These are phyloP conservation scores for Parachaetomium inaequale DNA, from an alignment of 495 filamentous ascomycete species.

Conservation along the genomic window DNA sequence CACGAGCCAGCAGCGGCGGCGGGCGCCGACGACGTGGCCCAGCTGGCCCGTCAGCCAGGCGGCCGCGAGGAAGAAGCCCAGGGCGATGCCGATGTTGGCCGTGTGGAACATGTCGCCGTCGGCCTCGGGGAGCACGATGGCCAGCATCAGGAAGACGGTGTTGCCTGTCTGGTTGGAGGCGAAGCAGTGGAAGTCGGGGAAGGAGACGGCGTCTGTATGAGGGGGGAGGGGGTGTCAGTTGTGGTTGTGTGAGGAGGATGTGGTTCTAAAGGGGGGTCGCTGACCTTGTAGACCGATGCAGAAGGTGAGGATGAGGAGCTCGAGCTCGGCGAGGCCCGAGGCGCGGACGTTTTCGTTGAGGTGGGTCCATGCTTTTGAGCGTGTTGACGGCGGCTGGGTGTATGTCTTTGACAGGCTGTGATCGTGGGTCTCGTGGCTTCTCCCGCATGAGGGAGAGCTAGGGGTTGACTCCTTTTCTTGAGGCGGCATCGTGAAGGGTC, in stretches of 20 bases:
- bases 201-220: conserved; percentile 54
- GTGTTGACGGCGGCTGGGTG: neutral
- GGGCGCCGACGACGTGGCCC: conserved; percentile 50
- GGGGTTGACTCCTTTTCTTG: neutral
- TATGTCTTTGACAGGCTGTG: neutral
- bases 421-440: neutral
- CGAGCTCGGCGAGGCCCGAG: conserved; percentile 37
- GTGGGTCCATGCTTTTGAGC: conserved; percentile 34
- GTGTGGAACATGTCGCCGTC: conserved; percentile 47
- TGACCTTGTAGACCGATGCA: conserved; percentile 39
- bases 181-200: conserved; percentile 61
- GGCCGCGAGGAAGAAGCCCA: conserved; percentile 53
- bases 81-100: conserved; percentile 51
- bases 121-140: conserved; percentile 48
- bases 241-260: neutral
- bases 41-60: conserved; percentile 55
- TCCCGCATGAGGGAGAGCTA: neutral
- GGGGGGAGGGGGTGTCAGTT: neutral
- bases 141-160: conserved; percentile 55
- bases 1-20: conserved; percentile 51
- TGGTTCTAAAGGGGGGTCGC: neutral
- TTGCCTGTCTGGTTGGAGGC: conserved; percentile 66
- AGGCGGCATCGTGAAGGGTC: neutral
- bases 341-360: conserved; percentile 38
- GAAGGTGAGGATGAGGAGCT: conserved; percentile 45